phyloP scores from a whole-genome alignment of 164 flowering plant genomes.

The Berberis thunbergii region DNA sequence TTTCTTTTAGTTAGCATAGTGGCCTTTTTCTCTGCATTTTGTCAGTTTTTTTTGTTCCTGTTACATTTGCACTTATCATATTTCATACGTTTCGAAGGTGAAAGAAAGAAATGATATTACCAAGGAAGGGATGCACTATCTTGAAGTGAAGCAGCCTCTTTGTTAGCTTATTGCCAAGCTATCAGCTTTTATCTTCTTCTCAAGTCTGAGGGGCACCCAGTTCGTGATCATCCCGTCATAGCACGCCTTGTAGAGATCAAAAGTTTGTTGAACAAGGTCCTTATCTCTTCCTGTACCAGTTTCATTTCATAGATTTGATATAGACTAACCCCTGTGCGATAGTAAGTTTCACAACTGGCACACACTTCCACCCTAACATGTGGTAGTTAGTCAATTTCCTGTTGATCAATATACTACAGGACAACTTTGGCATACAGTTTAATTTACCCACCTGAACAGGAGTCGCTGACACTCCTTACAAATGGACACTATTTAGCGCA shows the following conservation, averaged over 20 bases:
- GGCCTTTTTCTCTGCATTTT: constrained; percentile 6
- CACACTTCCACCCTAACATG: too few species aligned
- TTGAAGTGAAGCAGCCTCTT: constrained; percentile 69
- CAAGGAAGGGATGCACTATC: constrained; percentile 52
- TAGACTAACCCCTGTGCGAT: too few species aligned
- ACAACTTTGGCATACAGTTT: too few species aligned
- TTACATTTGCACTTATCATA: neutral
- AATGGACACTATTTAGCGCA: too few species aligned
- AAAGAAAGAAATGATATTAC: constrained; percentile 13
- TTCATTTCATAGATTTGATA: too few species aligned
- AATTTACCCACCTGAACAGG: too few species aligned
- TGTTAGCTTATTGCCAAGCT: constrained; percentile 81
- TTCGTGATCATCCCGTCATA: constrained; percentile 90
- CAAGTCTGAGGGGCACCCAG: constrained; percentile 79
- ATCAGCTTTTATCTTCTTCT: constrained; percentile 90
- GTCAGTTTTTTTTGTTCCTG: neutral
- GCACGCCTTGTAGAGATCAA: constrained; percentile 80
- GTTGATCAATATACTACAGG: too few species aligned
- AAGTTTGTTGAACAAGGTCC: constrained; percentile 62
- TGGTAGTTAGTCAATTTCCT: too few species aligned
- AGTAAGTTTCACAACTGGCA: too few species aligned
- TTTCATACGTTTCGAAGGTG: constrained; percentile 29
- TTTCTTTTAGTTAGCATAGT: neutral
- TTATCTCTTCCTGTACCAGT: neutral
- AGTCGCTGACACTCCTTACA: too few species aligned